Conservation (phyloP, 1,284 basidiomycete genomes). For the Marasmius fiardii region DNA sequence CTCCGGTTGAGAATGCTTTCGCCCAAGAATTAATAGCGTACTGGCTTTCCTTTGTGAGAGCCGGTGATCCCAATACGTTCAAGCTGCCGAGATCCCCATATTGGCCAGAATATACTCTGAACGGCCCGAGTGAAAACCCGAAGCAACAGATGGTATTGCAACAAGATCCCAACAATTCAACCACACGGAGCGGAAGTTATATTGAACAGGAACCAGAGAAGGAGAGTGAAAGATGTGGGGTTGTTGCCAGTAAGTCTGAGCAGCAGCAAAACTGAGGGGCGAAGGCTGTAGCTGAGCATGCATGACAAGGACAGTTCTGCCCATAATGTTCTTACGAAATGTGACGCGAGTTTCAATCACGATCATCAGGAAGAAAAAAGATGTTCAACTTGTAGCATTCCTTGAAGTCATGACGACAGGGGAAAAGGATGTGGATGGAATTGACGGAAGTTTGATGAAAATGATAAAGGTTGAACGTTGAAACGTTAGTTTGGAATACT, state of each 20-base stretch:
- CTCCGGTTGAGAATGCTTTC: conserved; percentile 40
- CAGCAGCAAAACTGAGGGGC: conserved; percentile 31
- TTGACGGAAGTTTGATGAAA: no score
- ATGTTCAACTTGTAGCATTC: background rate
- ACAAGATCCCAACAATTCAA: conserved; percentile 30
- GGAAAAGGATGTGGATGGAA: no score
- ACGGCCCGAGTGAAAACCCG: conserved; percentile 10
- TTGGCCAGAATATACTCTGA: conserved; percentile 34
- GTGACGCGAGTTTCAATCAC: no score
- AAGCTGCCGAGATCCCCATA: conserved; percentile 43
- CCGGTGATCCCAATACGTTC: conserved; percentile 46
- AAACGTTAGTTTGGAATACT: no score
- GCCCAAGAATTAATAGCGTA: conserved; percentile 54
- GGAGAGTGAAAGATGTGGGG: conserved; percentile 35
- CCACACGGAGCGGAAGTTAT: conserved; percentile 35
- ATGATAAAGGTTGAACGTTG: no score
- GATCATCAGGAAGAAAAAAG: background rate
- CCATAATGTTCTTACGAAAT: no score
- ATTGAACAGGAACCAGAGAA: conserved; percentile 34
- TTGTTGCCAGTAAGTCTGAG: conserved; percentile 29
- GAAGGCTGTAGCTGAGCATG: no score
- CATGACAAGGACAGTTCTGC: no score
- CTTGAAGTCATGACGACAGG: no score
- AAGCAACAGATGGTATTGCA: conserved; percentile 40
- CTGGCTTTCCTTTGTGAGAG: conserved; percentile 57